These are phyloP conservation scores for Xylariaceae sp. DNA, from an alignment of 2,329 filamentous ascomycete genomes.

Conservation along the genomic window DNA sequence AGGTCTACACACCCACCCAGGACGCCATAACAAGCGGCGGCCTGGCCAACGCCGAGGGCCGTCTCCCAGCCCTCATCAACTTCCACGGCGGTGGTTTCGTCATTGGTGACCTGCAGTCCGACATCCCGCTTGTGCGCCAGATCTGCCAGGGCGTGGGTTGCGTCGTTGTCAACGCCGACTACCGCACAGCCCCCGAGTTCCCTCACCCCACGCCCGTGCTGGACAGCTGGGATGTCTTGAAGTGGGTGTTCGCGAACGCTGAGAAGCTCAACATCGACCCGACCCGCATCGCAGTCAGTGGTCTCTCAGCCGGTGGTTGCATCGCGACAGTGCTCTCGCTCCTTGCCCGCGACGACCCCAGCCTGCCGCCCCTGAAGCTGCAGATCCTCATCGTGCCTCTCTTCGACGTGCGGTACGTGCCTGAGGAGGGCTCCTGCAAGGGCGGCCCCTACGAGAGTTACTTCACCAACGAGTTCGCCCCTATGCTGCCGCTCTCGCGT, in stretches of 20 bases:
- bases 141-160: slow-evolving; percentile 41
- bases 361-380: slow-evolving; percentile 29
- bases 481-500: slow-evolving; percentile 33
- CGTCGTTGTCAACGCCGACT: slow-evolving; percentile 47
- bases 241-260: slow-evolving; percentile 36
- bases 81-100: slow-evolving; percentile 48
- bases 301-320: slow-evolving; percentile 28
- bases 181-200: slow-evolving; percentile 47
- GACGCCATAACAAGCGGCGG: slow-evolving; percentile 25
- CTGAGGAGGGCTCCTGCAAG: slow-evolving; percentile 27
- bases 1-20: slow-evolving; percentile 41
- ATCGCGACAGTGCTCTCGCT: slow-evolving; percentile 27
- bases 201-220: slow-evolving; percentile 44
- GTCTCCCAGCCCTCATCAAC: slow-evolving; percentile 45
- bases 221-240: slow-evolving; percentile 45
- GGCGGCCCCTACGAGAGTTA: slow-evolving; percentile 32
- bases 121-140: slow-evolving; percentile 45
- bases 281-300: slow-evolving; percentile 24
- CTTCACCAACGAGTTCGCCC: slow-evolving; percentile 31
- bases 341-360: slow-evolving; percentile 24
- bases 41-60: slow-evolving; percentile 23
- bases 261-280: slow-evolving; percentile 26
- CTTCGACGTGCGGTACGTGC: slow-evolving; percentile 34
- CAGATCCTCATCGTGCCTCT: slow-evolving; percentile 35
- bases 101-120: slow-evolving; percentile 45